Base-by-base conservation (phyloP, 495 filamentous ascomycete genomes). In the Lophiostoma macrostomum region DNA sequence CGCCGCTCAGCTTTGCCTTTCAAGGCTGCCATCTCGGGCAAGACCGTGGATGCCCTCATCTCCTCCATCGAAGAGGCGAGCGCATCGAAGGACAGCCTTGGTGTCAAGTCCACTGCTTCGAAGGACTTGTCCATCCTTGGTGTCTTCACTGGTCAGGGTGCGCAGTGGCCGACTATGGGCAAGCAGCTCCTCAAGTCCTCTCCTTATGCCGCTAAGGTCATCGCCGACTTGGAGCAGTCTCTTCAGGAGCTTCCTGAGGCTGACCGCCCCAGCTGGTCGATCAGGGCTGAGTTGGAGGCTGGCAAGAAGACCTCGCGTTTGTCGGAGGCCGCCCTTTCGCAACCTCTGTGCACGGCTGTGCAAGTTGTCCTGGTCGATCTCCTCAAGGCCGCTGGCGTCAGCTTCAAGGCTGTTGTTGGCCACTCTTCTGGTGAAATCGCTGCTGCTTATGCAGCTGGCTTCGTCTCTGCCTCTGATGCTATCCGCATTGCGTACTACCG, bases 401-500 rank as follows among this genome's bases (percentile, higher is more conserved):
- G 13, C 8, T 51, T 37, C 25, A 12, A 51, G 1, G 24, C 37
- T 4, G 53, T 58, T 4, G 29, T 58, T 18, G 53, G 53, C 4
- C 53, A 58, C 22, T 50, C 43, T 7, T 50, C 43, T 8, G 53
- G 53, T 2, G 53, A 58, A 38, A 58, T 58, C 4, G 53, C 35
- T 25, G 53, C 53, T 6, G 53, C 53, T 4, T 48, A 50, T 19
- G 53, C 53, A 2, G 45, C 46, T 35, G 36, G 47, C 16, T 37
- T 6, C n/a, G 20, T 58, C 12, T 11, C 13, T 19, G 60, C 68
- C 11, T 49, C 43, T 58, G 76, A 69, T 64, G 79, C 75, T 1
- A 71, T 72, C 11, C 44, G 50, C 0, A 40, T 67, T 30, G 67
- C 73, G 1, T 78, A 69, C 39, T 72, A 68, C 32, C 64, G 75